These are phyloP conservation scores for Violaceomyces palustris DNA, from an alignment of 1,284 basidiomycete species.

Conservation along the genomic window DNA sequence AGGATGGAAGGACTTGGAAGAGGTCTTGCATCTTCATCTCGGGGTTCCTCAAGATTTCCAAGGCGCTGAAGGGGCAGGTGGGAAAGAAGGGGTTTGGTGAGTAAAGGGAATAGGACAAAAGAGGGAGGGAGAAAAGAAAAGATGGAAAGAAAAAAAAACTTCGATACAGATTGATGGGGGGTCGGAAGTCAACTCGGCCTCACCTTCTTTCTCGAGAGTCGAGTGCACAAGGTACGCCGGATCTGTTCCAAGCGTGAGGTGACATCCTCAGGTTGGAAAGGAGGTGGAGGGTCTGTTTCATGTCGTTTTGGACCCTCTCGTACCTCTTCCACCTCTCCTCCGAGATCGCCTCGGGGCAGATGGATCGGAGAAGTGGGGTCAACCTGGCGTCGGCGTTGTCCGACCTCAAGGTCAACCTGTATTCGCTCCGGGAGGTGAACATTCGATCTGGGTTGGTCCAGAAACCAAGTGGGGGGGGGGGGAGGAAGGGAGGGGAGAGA, in stretches of 20 bases:
- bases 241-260: conserved; percentile 48
- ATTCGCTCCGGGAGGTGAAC: conserved; percentile 86
- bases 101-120: too few relatives aligned
- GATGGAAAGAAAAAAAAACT: too few relatives aligned
- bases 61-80: conserved; percentile 62
- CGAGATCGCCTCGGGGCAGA: conserved; percentile 62
- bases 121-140: too few relatives aligned
- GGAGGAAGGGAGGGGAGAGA: neutral
- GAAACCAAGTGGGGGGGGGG: conserved; percentile 8
- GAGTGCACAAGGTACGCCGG: conserved; percentile 45
- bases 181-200: conserved; percentile 1
- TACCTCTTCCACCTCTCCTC: conserved; percentile 63
- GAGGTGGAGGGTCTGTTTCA: conserved; percentile 59
- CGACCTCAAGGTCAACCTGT: conserved; percentile 75
- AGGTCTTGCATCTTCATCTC: too few relatives aligned
- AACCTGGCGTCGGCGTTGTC: conserved; percentile 81
- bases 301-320: conserved; percentile 56
- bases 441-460: conserved; percentile 65
- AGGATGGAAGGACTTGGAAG: too few relatives aligned
- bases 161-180: too few relatives aligned
- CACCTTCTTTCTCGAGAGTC: conserved; percentile 48
- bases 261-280: conserved; percentile 55
- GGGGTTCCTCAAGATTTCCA: too few relatives aligned
- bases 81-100: too few relatives aligned
- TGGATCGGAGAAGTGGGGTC: conserved; percentile 58